Evolutionary conservation across 495 filamentous ascomycete genomes (phyloP).

Genomic region (Aspergillus egyptiacus): DNA sequence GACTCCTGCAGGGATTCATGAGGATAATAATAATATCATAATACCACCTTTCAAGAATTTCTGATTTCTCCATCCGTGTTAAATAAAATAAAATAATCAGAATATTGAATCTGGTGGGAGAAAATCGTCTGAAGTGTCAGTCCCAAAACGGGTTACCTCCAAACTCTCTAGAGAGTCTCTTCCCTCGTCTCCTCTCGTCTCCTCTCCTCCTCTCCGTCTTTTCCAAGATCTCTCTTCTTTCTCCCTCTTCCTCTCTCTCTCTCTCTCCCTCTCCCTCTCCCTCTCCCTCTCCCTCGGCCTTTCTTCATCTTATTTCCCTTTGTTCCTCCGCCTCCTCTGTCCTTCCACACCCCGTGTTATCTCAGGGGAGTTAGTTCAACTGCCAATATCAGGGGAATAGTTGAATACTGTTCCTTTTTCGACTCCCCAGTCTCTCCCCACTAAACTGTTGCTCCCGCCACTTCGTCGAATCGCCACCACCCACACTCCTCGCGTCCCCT

Average conservation of each 20-base stretch:
- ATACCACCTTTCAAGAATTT: too few relatives aligned
- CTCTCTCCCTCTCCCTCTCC: neutral
- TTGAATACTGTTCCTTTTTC: slow-evolving; percentile 2
- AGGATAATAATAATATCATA: too few relatives aligned
- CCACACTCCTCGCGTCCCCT: neutral
- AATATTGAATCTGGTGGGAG: neutral
- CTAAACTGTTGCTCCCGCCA: neutral
- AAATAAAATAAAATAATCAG: too few relatives aligned
- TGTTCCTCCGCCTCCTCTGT: neutral
- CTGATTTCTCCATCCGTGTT: too few relatives aligned
- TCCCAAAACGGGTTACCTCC: slow-evolving; percentile 12
- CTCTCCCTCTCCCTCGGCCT: neutral
- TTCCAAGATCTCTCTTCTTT: slow-evolving; percentile 8
- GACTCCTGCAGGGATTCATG: too few relatives aligned
- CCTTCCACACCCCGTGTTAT: too few relatives aligned
- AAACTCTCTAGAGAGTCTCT: slow-evolving; percentile 7
- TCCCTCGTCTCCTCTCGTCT: neutral
- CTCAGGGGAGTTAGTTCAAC: too few relatives aligned
- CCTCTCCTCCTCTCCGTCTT: neutral
- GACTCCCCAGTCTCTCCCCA: neutral
- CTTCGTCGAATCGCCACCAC: neutral
- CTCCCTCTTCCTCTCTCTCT: too few relatives aligned
- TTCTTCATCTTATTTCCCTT: slow-evolving; percentile 2
- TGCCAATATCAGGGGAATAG: too few relatives aligned
- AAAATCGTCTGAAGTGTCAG: slow-evolving; percentile 5